Conservation (phyloP, 306 rosid genomes). For the Cucumis hystrix region DNA sequence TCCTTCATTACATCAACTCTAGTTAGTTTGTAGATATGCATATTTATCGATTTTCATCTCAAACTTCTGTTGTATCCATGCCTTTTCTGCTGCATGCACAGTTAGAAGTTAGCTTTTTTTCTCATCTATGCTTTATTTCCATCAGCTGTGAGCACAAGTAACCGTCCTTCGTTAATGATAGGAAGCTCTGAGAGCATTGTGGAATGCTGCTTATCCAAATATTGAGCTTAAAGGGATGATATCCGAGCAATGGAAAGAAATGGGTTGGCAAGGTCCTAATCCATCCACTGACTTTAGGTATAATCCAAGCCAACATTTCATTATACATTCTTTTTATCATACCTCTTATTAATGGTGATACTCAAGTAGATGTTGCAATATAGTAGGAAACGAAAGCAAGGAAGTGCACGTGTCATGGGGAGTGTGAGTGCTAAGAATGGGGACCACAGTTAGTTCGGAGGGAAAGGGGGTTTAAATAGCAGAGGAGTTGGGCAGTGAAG, state of each 20-base stretch:
- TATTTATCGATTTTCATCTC: background rate
- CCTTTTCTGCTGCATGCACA: background rate
- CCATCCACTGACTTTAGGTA: slow-evolving; percentile 98
- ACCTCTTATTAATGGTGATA: background rate
- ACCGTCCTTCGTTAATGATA: slow-evolving; percentile 17
- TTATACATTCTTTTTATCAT: background rate
- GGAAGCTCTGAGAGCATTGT: slow-evolving; percentile 72
- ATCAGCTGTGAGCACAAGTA: background rate
- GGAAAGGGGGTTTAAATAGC: no score
- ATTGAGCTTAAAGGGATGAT: slow-evolving; percentile 51
- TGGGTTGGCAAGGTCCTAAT: slow-evolving; percentile 99
- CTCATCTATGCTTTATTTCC: background rate
- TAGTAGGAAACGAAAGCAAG: no score
- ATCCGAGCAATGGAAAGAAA: slow-evolving; percentile 93
- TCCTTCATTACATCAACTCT: background rate
- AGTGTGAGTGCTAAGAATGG: no score
- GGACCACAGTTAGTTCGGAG: no score
- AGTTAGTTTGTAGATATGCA: background rate
- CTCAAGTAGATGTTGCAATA: background rate
- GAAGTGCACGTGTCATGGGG: no score
- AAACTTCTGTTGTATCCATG: background rate
- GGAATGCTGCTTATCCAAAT: slow-evolving; percentile 75
- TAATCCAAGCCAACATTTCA: background rate
- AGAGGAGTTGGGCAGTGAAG: no score
- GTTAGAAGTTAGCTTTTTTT: background rate